Percentiles rank a stretch among this genome's conserved stretches.
Evolutionary conservation across 2,329 filamentous ascomycete species (phyloP).

Genomic region (Colletotrichum tanaceti): DNA sequence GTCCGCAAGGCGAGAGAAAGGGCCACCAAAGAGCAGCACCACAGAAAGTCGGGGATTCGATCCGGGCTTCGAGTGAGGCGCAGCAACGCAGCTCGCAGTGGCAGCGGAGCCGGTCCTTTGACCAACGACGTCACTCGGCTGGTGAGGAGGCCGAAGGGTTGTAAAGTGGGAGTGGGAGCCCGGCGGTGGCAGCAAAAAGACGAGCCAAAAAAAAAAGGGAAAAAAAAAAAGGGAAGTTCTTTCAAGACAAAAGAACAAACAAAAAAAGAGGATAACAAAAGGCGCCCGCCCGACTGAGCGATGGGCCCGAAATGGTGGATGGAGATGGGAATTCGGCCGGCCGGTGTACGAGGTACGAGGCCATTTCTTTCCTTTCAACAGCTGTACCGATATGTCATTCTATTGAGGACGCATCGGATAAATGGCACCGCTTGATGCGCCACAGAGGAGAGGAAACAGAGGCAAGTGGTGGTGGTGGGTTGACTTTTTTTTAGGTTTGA

Average conservation of each 20-base stretch:
- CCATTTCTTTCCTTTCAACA: neutral
- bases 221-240: neutral
- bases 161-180: neutral
- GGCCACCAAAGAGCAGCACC: slow-evolving; percentile 4
- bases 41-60: slow-evolving; percentile 23
- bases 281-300: neutral
- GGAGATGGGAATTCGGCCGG: neutral
- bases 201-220: neutral
- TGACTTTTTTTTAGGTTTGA: slow-evolving; percentile 6
- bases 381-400: too few species aligned
- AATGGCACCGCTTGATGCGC: slow-evolving; percentile 11
- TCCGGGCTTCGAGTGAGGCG: slow-evolving; percentile 36
- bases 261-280: neutral
- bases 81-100: slow-evolving; percentile 32
- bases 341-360: neutral
- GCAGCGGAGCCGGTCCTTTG: slow-evolving; percentile 38
- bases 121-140: slow-evolving; percentile 36
- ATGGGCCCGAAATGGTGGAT: neutral
- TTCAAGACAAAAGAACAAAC: neutral
- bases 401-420: slow-evolving; percentile 5
- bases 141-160: neutral
- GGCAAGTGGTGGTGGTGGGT: neutral
- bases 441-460: neutral
- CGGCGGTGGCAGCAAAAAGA: neutral
- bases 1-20: slow-evolving; percentile 5